Evolutionary conservation across 805 yeast genomes (phyloP).

Genomic region (Lipomyces mesembrius): DNA sequence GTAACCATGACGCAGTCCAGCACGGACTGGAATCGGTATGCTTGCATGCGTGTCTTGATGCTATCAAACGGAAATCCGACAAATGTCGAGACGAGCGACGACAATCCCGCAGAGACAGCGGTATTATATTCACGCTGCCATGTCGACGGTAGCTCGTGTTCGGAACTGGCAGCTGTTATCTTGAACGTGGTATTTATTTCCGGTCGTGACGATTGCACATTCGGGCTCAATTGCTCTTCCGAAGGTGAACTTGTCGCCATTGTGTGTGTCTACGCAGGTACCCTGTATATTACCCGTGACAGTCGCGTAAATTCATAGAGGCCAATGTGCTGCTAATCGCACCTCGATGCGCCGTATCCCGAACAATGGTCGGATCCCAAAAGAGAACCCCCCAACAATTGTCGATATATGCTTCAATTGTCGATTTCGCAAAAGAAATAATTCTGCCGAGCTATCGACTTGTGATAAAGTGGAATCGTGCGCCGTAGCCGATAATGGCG

Average conservation of each 20-base stretch:
- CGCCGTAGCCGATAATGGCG: no score
- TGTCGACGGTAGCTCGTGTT: slow-evolving; percentile 1
- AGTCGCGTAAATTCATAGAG: background rate
- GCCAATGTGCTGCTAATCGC: no score
- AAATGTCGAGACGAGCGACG: slow-evolving; percentile 66
- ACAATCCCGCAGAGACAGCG: slow-evolving; percentile 62
- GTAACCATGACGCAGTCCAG: slow-evolving; percentile 63
- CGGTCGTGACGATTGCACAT: background rate
- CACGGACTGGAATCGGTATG: slow-evolving; percentile 64
- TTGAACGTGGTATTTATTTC: background rate
- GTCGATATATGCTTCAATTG: no score
- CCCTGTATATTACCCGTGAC: background rate
- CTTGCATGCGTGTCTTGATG: slow-evolving; percentile 85
- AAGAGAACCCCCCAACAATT: no score
- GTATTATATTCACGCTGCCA: slow-evolving; percentile 36
- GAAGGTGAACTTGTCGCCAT: background rate
- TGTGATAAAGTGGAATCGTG: no score
- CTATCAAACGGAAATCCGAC: slow-evolving; percentile 87
- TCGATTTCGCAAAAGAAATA: no score
- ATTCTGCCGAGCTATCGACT: no score
- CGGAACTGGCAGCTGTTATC: background rate
- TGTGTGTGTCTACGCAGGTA: background rate
- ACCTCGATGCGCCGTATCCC: no score
- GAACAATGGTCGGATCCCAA: no score
- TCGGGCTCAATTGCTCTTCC: background rate